Percentiles rank a stretch among this genome's conserved stretches.
phyloP scores from a whole-genome alignment of 768 basidiomycete species.

The Pulveroboletus ravenelii region DNA sequence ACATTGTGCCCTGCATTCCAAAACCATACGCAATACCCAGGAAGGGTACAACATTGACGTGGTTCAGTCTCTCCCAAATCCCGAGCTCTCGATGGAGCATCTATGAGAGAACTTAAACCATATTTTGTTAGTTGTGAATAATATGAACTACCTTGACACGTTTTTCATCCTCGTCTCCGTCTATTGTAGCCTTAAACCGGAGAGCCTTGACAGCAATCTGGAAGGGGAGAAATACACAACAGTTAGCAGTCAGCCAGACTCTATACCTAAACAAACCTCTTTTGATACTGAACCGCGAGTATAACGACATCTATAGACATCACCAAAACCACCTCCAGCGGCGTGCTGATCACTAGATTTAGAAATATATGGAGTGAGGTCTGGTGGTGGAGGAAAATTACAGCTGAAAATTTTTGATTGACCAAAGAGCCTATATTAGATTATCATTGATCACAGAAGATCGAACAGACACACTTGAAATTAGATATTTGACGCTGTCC shows the following conservation, averaged over 20 bases:
- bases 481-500: background rate
- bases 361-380: conserved; percentile 9
- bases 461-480: no score
- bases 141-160: background rate
- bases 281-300: background rate
- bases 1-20: no score
- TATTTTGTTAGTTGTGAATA: background rate
- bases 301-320: conserved; percentile 12
- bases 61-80: no score
- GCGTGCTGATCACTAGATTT: background rate
- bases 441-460: background rate
- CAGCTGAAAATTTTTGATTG: background rate
- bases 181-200: conserved; percentile 3
- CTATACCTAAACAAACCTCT: background rate
- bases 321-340: conserved; percentile 12
- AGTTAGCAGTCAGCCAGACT: background rate
- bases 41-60: no score
- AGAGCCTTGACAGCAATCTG: conserved; percentile 24
- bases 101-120: no score
- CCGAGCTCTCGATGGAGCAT: no score
- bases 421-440: background rate
- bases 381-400: background rate
- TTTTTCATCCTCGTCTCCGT: background rate
- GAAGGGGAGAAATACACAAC: background rate
- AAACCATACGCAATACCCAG: no score